Conservation (phyloP, 441 rosid genomes). For the Eutrema salsugineum region DNA sequence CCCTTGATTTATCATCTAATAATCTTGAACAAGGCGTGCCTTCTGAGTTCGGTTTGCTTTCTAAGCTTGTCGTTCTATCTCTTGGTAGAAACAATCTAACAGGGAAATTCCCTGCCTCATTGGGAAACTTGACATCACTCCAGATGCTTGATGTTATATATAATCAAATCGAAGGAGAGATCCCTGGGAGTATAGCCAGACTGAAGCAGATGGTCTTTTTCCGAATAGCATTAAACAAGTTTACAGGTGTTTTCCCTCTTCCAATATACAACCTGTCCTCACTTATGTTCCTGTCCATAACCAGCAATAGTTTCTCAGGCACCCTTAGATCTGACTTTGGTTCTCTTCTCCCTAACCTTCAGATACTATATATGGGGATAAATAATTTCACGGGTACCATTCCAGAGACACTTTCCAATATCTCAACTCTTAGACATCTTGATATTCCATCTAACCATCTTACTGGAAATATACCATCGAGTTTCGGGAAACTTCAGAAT, state of each 20-base stretch:
- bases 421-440: constrained; percentile 1
- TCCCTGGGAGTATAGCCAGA: constrained; percentile 13
- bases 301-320: constrained; percentile 19
- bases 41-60: constrained; percentile 10
- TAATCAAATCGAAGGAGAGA: constrained; percentile 28
- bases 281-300: constrained; percentile 15
- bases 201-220: constrained; percentile 21
- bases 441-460: constrained; percentile 8
- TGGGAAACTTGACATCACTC: constrained; percentile 28
- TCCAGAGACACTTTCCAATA: constrained; percentile 22
- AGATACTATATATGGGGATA: constrained; percentile 18
- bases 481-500: constrained; percentile 19
- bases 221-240: constrained; percentile 24
- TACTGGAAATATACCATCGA: constrained; percentile 15
- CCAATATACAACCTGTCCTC: constrained; percentile 20
- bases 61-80: constrained; percentile 19
- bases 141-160: constrained; percentile 9
- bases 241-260: constrained; percentile 26
- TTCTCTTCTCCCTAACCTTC: constrained; percentile 25
- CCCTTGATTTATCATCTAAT: constrained; percentile 22
- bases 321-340: constrained; percentile 22
- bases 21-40: constrained; percentile 19
- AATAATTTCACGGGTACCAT: constrained; percentile 21
- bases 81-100: constrained; percentile 22
- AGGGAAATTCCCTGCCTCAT: constrained; percentile 25